Base-by-base conservation (phyloP, 2,329 filamentous ascomycete genomes). In the Hyphodiscus sp. region DNA sequence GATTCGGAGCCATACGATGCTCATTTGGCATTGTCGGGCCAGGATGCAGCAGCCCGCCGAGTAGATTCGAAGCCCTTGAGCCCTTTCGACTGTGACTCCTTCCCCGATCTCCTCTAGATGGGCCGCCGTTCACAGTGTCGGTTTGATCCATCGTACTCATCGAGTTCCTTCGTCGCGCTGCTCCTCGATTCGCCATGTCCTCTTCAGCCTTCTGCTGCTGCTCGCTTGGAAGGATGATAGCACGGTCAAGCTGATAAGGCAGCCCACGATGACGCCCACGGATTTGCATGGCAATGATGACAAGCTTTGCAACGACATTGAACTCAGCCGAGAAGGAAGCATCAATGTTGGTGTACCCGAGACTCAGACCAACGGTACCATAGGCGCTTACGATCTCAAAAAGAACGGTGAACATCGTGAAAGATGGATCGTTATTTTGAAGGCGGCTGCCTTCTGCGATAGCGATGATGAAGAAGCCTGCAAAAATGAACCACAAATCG, bases 401-500 rank as follows among this genome's bases (percentile, higher is more conserved):
- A 2, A 96, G 76, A 6, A 85, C 75, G 7, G 78, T 73, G 67
- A 89, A 91, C 68, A 89, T 73, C 53, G 82, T 79, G 63, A 91
- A 88, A 2, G 84, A 75, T 20, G 69, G 72, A 62, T 79, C 73
- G 30, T 71, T 69, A 2, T 65, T 79, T 66, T 87, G 76, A 13
- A 99, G 75, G 16, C 84, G 82, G 8, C 64, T 53, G 3, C 91
- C 92, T 72, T 99, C 95, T 29, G 88, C 84, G 63, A 99, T 96
- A 56, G 87, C 80, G 64, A 99, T 87, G 67, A 97, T 81, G 72
- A 99, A 99, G 62, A 95, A 83, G 0, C 94, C 94, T 20, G 97
- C 70, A 67, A 95, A 96, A 54, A 99, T 87, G 65, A 91, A 99
- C 94, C 94, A 99, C 70, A 99, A 71, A 71, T 99, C 94, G 73